Evolutionary conservation across 352 stramenopile species (phyloP).

Genomic region (Globisporangium irregulare): DNA sequence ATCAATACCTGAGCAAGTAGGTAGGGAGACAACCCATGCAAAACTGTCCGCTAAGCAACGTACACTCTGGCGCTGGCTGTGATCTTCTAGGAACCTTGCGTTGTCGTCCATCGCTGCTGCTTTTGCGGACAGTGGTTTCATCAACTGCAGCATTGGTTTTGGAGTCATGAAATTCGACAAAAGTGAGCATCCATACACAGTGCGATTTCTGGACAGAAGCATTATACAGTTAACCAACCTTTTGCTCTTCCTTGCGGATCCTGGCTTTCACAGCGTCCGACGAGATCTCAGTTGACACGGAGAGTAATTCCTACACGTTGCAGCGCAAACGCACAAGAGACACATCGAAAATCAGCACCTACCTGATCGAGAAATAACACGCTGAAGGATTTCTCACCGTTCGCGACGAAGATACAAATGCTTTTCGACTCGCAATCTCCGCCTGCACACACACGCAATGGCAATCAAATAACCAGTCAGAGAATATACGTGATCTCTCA

Average conservation of each 20-base stretch:
- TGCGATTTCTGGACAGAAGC: background rate
- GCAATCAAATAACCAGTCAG: conserved; percentile 1
- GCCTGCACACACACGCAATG: conserved; percentile 17
- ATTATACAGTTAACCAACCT: conserved; percentile 24
- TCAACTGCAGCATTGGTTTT: conserved; percentile 24
- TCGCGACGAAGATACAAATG: conserved; percentile 57
- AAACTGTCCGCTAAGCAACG: background rate
- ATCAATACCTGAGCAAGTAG: background rate
- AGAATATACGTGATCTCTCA: no score
- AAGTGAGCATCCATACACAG: background rate
- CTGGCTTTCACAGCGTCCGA: conserved; percentile 55
- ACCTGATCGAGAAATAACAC: background rate
- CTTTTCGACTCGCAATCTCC: conserved; percentile 64
- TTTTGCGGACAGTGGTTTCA: conserved; percentile 34
- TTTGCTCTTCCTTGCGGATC: conserved; percentile 63
- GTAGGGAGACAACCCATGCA: background rate
- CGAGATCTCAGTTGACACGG: conserved; percentile 51
- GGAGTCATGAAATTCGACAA: background rate
- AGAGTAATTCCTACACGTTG: conserved; percentile 49
- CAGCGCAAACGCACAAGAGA: background rate
- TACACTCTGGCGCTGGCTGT: conserved; percentile 54
- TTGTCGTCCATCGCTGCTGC: conserved; percentile 35
- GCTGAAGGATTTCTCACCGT: conserved; percentile 21
- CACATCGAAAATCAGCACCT: background rate
- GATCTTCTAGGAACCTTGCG: conserved; percentile 51